phyloP scores from a whole-genome alignment of 1,284 basidiomycete genomes.

The Sporisorium sorghi region DNA sequence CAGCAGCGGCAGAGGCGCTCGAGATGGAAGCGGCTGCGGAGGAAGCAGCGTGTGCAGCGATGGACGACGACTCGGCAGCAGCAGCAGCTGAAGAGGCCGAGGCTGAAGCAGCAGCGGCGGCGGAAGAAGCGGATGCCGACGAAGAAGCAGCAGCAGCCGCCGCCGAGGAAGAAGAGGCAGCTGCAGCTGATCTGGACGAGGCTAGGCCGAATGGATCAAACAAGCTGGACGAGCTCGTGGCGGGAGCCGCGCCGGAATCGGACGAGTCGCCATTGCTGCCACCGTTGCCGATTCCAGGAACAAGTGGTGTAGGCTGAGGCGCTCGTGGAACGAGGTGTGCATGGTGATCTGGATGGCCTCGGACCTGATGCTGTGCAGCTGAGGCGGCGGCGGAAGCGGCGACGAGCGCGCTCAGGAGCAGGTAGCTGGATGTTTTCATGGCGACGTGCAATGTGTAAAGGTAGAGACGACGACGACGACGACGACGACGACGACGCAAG shows the following conservation, averaged over 20 bases:
- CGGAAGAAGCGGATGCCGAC: too few relatives aligned
- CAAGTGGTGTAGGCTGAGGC: slow-evolving; percentile 14
- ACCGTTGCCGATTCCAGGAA: slow-evolving; percentile 3
- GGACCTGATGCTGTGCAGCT: slow-evolving; percentile 25
- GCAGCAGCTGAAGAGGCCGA: slow-evolving; percentile 31
- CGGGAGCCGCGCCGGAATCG: slow-evolving; percentile 13
- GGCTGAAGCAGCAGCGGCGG: slow-evolving; percentile 31
- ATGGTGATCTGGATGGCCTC: slow-evolving; percentile 25
- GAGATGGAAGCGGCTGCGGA: slow-evolving; percentile 34
- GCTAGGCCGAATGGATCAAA: slow-evolving; percentile 12
- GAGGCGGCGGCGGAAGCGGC: slow-evolving; percentile 24
- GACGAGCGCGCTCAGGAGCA: slow-evolving; percentile 34
- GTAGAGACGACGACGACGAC: not conserved
- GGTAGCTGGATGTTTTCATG: slow-evolving; percentile 34
- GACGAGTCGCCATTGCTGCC: slow-evolving; percentile 1
- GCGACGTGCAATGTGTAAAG: not conserved
- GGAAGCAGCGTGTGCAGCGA: slow-evolving; percentile 24
- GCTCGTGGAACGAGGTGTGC: slow-evolving; percentile 17
- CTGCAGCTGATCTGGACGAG: slow-evolving; percentile 20
- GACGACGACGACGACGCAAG: not conserved
- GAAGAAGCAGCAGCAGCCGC: slow-evolving; percentile 28
- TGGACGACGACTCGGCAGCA: slow-evolving; percentile 32
- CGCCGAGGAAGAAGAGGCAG: slow-evolving; percentile 20
- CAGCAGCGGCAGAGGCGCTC: slow-evolving; percentile 17
- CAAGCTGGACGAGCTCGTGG: slow-evolving; percentile 17